Evolutionary conservation across 2,329 filamentous ascomycete genomes (phyloP), one percentile per base, ranked within the genome.

Genomic region (Zymoseptoria pseudotritici): DNA sequence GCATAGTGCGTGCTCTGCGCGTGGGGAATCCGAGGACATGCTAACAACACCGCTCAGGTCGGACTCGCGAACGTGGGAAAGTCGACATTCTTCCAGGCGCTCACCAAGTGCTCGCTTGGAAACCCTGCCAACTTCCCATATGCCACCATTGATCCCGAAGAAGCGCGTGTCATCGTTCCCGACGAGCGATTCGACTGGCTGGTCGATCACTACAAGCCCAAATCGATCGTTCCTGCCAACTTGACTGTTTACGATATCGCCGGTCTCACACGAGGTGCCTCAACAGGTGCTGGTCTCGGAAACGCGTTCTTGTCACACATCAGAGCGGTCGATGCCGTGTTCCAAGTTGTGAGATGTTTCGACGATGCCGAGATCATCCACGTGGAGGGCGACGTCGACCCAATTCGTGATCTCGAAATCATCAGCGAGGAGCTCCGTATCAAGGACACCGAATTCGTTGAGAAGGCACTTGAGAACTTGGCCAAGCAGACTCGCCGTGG

Each of bases 41-140:
- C 77, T 78, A 74, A 79, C 74, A 75, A 70, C 74, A 68, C 31
- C 26, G 36, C 72, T 63, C 76, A 96, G 91, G 91, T 99, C 78
- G 94, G 94, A 80, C 87, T 99, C 73, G 94, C 94, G 78, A 99
- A 99, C 78, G 95, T 99, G 71, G 94, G 94, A 78, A 99, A 99
- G 82, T 99, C 94, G 68, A 99, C 95, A 36, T 86, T 99, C 72
- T 99, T 99, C 86, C 95, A 99, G 83, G 91, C 94, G 75, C 97
- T 99, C 79, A 99, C 94, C 75, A 97, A 97, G 83, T 96, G 89
- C 78, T 86, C 86, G 67, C 87, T 99, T 72, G 94, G 95, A 80
- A 68, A 99, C 97, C 82, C 95, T 95, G 94, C 94, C 81, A 99
- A 99, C 81, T 99, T 97, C 76, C 94, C 94, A 58, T 99, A 96